A percentile compares a stretch with the other conserved stretches of the same genome.
Evolutionary conservation across 2,329 filamentous ascomycete genomes (phyloP).

Genomic region (Monascus ruber): DNA sequence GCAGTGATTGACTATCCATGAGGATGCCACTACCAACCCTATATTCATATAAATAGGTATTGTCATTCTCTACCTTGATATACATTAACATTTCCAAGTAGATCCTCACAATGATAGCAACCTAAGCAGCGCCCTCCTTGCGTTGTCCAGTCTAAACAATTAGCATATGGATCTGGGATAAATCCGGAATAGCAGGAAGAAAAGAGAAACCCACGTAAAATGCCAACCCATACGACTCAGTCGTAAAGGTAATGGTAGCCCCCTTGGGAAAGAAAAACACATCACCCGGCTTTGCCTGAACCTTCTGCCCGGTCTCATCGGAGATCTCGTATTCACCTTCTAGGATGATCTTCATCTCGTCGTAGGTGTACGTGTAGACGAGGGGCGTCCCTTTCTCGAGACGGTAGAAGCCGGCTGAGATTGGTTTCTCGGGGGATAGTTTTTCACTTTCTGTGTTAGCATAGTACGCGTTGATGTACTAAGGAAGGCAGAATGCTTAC

Average conservation of each 20-base stretch:
- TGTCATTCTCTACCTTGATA: too few relatives aligned
- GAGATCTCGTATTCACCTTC: conserved; percentile 56
- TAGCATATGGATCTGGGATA: too few relatives aligned
- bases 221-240: conserved; percentile 48
- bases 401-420: conserved; percentile 55
- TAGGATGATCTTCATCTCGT: conserved; percentile 64
- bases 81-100: too few relatives aligned
- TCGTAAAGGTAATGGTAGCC: conserved; percentile 54
- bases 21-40: too few relatives aligned
- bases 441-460: conserved; percentile 32
- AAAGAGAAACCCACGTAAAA: conserved; percentile 39
- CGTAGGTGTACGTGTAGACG: conserved; percentile 58
- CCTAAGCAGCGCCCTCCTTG: conserved; percentile 14
- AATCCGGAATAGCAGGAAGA: not conserved
- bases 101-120: not conserved
- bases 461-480: not conserved
- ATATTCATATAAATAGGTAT: too few relatives aligned
- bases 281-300: conserved; percentile 50
- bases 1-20: too few relatives aligned
- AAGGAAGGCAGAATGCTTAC: conserved; percentile 17
- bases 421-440: conserved; percentile 46
- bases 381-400: conserved; percentile 57
- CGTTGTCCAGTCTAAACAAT: conserved; percentile 13
- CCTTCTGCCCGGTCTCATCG: conserved; percentile 50
- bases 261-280: conserved; percentile 60